phyloP scores from a whole-genome alignment of 768 basidiomycete genomes.

The Leccinum arenicola region DNA sequence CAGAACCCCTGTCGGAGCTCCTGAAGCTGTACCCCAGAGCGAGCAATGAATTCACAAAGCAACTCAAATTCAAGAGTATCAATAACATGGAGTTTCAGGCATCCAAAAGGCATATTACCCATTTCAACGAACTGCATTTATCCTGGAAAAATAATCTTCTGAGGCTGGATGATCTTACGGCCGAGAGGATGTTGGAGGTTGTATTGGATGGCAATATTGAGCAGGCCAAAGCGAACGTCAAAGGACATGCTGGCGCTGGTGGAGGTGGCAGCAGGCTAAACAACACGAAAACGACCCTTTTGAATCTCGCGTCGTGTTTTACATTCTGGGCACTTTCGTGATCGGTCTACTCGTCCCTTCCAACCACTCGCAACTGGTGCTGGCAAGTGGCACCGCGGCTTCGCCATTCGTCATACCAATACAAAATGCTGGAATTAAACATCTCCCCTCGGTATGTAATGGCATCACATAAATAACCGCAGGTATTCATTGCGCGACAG shows the following conservation, averaged over 20 bases:
- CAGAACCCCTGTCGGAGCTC: slow-evolving; percentile 12
- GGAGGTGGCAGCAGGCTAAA: too few relatives aligned
- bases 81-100: slow-evolving; percentile 5
- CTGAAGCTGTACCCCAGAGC: slow-evolving; percentile 16
- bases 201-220: slow-evolving; percentile 8
- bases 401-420: too few relatives aligned
- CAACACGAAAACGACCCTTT: fast-evolving
- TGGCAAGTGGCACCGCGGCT: too few relatives aligned
- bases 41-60: not conserved
- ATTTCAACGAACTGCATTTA: slow-evolving; percentile 6
- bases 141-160: not conserved
- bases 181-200: not conserved
- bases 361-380: too few relatives aligned
- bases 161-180: not conserved
- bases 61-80: slow-evolving; percentile 11
- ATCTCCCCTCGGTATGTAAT: slow-evolving; percentile 30
- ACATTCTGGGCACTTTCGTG: slow-evolving; percentile 61
- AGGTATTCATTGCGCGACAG: slow-evolving; percentile 30
- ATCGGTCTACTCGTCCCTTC: slow-evolving; percentile 78
- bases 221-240: not conserved
- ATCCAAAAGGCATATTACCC: slow-evolving; percentile 16
- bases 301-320: slow-evolving; percentile 41
- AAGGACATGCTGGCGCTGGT: not conserved
- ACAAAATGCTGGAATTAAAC: too few relatives aligned
- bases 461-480: slow-evolving; percentile 15